These are phyloP conservation scores for Marasmius fiardii DNA, from an alignment of 1,284 basidiomycete genomes.

Conservation along the genomic window DNA sequence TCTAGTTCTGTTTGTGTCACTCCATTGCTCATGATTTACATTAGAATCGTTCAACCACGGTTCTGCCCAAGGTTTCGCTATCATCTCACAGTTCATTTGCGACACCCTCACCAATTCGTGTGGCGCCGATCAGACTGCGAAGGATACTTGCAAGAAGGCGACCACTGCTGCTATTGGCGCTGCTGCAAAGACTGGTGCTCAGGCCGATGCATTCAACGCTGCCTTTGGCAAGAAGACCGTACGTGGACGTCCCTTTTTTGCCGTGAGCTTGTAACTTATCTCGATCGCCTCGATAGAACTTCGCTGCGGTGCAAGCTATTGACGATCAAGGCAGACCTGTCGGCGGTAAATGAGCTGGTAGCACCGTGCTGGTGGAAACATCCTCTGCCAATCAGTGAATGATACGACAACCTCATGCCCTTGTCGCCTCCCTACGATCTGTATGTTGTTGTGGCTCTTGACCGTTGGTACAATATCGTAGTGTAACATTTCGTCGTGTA, in stretches of 20 bases:
- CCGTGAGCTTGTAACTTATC: no score
- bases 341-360: constrained; percentile 15
- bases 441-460: no score
- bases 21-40: constrained; percentile 1
- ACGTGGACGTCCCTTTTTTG: no score
- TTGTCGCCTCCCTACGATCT: no score
- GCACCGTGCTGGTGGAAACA: no score
- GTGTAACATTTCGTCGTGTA: no score
- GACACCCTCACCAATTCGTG: constrained; percentile 44
- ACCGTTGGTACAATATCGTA: no score
- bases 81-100: constrained; percentile 53
- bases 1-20: constrained; percentile 8
- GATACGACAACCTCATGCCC: no score
- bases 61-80: constrained; percentile 50
- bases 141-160: constrained; percentile 39
- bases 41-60: constrained; percentile 45
- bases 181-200: constrained; percentile 43
- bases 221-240: constrained; percentile 47
- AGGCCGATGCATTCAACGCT: constrained; percentile 59
- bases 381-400: constrained; percentile 16
- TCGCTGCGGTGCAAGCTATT: constrained; percentile 30
- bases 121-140: constrained; percentile 40
- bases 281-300: no score
- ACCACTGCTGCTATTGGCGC: constrained; percentile 34
- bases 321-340: constrained; percentile 34